These are phyloP conservation scores for Golubevia sp. DNA, from an alignment of 1,284 basidiomycete species.

Conservation along the genomic window DNA sequence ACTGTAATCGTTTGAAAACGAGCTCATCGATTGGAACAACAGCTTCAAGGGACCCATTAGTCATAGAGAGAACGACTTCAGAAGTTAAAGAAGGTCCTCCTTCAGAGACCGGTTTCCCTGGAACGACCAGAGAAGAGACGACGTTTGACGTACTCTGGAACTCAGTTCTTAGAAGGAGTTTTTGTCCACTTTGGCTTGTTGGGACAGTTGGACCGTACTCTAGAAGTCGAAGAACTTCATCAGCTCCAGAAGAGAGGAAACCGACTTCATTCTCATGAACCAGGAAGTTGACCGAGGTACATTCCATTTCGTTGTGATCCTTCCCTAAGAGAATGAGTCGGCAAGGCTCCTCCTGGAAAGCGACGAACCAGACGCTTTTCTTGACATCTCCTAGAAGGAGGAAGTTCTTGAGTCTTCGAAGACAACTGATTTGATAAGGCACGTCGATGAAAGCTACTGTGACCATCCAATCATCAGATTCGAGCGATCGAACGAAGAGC, in stretches of 20 bases:
- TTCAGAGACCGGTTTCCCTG: no score
- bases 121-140: constrained; percentile 4
- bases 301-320: constrained; percentile 20
- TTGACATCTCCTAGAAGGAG: constrained; percentile 44
- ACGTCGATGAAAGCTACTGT: constrained; percentile 53
- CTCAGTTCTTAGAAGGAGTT: constrained; percentile 42
- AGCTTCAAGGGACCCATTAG: constrained; percentile 40
- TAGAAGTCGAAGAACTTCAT: constrained; percentile 33
- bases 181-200: constrained; percentile 30
- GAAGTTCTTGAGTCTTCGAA: constrained; percentile 53
- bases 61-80: constrained; percentile 10
- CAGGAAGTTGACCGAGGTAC: constrained; percentile 25
- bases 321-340: constrained; percentile 36
- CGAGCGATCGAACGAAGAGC: constrained; percentile 47
- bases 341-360: constrained; percentile 55
- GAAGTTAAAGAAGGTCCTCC: background rate
- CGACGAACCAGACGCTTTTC: constrained; percentile 36
- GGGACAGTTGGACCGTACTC: constrained; percentile 43
- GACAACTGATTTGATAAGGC: constrained; percentile 34
- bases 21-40: constrained; percentile 31
- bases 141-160: constrained; percentile 21
- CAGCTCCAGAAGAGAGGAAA: constrained; percentile 27
- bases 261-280: constrained; percentile 27
- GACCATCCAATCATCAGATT: constrained; percentile 55
- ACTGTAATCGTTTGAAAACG: constrained; percentile 26